phyloP scores from a whole-genome alignment of 208 protist species.

The Trypanosoma boissoni region DNA sequence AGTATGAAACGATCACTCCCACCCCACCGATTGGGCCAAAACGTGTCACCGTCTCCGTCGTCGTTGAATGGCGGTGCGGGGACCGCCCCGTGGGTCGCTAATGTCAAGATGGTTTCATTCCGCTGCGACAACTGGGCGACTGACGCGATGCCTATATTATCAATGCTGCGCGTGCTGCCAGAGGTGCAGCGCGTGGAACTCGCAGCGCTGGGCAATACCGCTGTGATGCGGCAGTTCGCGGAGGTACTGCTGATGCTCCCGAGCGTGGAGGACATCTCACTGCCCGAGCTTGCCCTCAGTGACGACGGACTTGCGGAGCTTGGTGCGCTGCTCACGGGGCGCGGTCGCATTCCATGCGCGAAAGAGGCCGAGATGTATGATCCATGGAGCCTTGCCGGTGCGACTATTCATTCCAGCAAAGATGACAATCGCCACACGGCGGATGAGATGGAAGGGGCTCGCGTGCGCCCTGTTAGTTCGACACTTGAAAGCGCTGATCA shows the following conservation, averaged over 20 bases:
- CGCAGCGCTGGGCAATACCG: constrained; percentile 7
- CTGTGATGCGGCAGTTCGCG: constrained; percentile 20
- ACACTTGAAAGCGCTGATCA: too few species aligned
- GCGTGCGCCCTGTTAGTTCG: too few species aligned
- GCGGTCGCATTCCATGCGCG: constrained; percentile 14
- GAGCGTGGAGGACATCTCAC: constrained; percentile 23
- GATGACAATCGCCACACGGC: too few species aligned
- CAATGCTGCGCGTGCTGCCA: constrained; percentile 16
- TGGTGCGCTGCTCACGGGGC: constrained; percentile 19
- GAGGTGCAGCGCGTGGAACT: constrained; percentile 22
- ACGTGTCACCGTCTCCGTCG: background rate
- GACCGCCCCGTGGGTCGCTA: background rate
- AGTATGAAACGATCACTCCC: background rate
- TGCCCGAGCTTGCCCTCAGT: constrained; percentile 24
- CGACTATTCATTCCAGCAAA: too few species aligned
- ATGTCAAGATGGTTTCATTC: constrained; percentile 23
- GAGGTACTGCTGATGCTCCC: constrained; percentile 26
- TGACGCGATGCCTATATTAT: constrained; percentile 2
- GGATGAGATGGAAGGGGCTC: background rate
- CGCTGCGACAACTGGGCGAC: constrained; percentile 19
- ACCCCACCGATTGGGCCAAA: background rate
- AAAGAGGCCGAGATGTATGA: too few species aligned
- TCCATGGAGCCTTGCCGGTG: too few species aligned
- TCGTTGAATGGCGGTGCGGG: background rate
- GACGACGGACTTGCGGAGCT: constrained; percentile 27